Base-by-base conservation (phyloP, 73 alveolate species). In the Tetrahymena malaccensis region DNA sequence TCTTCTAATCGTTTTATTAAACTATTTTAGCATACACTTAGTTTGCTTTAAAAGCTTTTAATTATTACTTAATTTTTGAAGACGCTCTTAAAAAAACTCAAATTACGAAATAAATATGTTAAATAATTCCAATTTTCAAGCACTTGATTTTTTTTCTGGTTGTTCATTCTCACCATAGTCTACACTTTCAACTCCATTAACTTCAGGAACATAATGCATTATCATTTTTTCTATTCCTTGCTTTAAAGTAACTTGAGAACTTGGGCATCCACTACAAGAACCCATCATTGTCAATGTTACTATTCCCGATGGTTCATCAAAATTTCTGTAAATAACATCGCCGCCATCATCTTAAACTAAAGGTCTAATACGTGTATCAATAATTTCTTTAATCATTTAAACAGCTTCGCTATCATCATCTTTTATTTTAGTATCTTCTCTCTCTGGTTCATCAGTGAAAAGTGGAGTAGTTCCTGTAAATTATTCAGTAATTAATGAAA, bases 331-430 rank as follows among this genome's bases (percentile, higher is more conserved):
- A 27, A 96, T 96, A 33, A 98, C 98, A 95, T 98, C 99, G 35
- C 99, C 99, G 17, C 99, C 99, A 94, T 98, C 99, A 35, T 97
- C 99, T 85, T 98, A 93, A 10, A 98, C 99, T 56, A 97, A 96
- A 19, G 99, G 99, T 93, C 99, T 93, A 11, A 98, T 96, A 34
- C 99, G 95, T 22, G 98, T 94, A 44, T 96, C 99, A 27, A 98
- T 97, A 12, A 98, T 97, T 94, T 98, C 99, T 94, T 98, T 98
- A n/a, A 98, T 97, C 98, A 98, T 94, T 44, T 96, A 96, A 27
- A 98, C 98, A 34, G 96, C 98, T 85, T 97, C 99, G 35, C 97
- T 56, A 93, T 98, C 99, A 31, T 96, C 97, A 5, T 97, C 98
- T 10, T 89, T 85, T 13, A 98, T 96, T 89, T 55, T 55, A 34